phyloP scores from a whole-genome alignment of 2,329 filamentous ascomycete species.

The Gnomoniopsis smithogilvyi region DNA sequence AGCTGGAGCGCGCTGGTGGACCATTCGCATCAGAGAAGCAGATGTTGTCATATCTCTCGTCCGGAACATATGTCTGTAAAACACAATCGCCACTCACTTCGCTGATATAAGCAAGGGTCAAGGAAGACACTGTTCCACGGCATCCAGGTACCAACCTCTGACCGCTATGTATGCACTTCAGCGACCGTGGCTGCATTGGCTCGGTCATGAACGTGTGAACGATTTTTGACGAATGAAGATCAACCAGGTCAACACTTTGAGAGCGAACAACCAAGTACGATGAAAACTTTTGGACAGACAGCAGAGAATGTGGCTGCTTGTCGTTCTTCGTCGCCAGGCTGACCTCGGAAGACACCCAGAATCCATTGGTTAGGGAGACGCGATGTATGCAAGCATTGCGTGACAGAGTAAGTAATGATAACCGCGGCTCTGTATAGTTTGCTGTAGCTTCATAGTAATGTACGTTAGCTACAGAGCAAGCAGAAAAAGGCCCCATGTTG shows the following conservation, averaged over 20 bases:
- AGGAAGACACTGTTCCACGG: conserved; percentile 53
- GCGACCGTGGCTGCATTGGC: conserved; percentile 53
- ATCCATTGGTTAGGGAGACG: conserved; percentile 36
- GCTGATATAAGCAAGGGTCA: conserved; percentile 64
- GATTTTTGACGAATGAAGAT: conserved; percentile 52
- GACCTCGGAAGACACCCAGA: conserved; percentile 50
- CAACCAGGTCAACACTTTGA: conserved; percentile 57
- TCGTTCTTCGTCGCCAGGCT: conserved; percentile 35
- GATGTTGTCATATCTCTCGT: conserved; percentile 51
- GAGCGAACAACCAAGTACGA: conserved; percentile 59
- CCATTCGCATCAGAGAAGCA: conserved; percentile 48
- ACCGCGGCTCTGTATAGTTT: conserved; percentile 20
- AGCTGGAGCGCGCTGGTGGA: conserved; percentile 40
- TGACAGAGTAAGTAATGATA: conserved; percentile 46
- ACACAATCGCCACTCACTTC: conserved; percentile 59
- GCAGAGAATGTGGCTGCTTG: conserved; percentile 51
- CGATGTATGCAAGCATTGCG: conserved; percentile 49
- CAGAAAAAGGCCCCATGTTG: not conserved
- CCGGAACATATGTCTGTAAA: conserved; percentile 60
- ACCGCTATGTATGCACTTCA: conserved; percentile 57
- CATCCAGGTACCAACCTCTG: conserved; percentile 51
- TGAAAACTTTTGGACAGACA: conserved; percentile 56
- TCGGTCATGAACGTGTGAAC: conserved; percentile 62
- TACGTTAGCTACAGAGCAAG: too few species aligned
- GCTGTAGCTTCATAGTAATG: conserved; percentile 16